Base-by-base conservation (phyloP, 176 grass and related monocot species). In the Pharus latifolius region DNA sequence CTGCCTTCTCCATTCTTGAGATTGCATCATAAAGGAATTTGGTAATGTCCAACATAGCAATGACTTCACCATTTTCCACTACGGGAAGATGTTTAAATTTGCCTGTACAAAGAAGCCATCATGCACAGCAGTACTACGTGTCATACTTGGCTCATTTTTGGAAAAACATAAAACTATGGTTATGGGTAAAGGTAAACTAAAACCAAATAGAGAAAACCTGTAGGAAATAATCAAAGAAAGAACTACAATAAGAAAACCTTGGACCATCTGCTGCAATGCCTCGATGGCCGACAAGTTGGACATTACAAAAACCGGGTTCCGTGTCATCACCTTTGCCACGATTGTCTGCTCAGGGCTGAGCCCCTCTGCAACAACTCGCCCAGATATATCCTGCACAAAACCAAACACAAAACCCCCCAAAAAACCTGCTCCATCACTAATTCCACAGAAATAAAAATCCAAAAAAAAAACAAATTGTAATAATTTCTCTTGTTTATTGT, bases 61-160 rank as follows among this genome's bases (percentile, higher is more conserved):
- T 87, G 65, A 92, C 89, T 78, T 90, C 83, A 77, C 80, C 89
- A 60, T 78, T 67, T 54, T 92, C 89, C 34, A 97, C 93, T 47
- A 97, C 75, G 2, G 89, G 93, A 80, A 97, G 93, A 49, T 92
- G 93, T 71, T 78, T 83, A 85, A 97, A 97, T 85, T 90, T 97
- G 1, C 86, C 93, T 97, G 80, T 58, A 31, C 67, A 76, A 23
- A n/a, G 62, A 72, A 56, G 42, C 9, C 26, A 61, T 51, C n/a
- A n/a, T n/a, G 11, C 34, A 31, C 24, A 53, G 11, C 17, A 30
- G 0, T 24, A 27, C 29, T 1, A 25, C 9, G 56, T 56, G 8
- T 2, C 2, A 65, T 24, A 28, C 33, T 10, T 25, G 40, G 46
- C 0, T 12, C 24, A 20, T 28, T 7, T 59, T 52, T 12, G 25